These are phyloP conservation scores for Pichia thaimueangensis DNA, from an alignment of 805 yeast species.

Conservation along the genomic window DNA sequence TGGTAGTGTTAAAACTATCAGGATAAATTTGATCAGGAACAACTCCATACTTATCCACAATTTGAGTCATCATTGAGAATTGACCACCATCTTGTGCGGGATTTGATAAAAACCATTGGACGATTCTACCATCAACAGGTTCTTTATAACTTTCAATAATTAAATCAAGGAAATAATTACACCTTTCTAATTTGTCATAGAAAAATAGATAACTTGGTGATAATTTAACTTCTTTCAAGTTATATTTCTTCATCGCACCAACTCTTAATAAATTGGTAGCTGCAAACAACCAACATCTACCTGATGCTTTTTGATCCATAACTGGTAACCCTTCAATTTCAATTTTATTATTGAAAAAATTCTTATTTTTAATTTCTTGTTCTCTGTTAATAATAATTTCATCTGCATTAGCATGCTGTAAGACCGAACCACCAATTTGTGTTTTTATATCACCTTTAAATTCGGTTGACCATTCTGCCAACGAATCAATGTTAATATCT, in stretches of 20 bases:
- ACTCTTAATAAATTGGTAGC: slow-evolving; percentile 68
- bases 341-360: slow-evolving; percentile 38
- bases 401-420: slow-evolving; percentile 33
- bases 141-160: slow-evolving; percentile 62
- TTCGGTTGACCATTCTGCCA: slow-evolving; percentile 26
- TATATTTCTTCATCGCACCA: slow-evolving; percentile 53
- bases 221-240: slow-evolving; percentile 62
- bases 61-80: slow-evolving; percentile 73
- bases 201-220: slow-evolving; percentile 77
- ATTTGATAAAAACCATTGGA: slow-evolving; percentile 55
- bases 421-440: slow-evolving; percentile 28
- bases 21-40: slow-evolving; percentile 73
- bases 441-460: slow-evolving; percentile 24
- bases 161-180: slow-evolving; percentile 74
- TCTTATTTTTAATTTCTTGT: slow-evolving; percentile 26
- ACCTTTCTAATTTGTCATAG: slow-evolving; percentile 81
- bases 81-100: slow-evolving; percentile 87
- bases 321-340: slow-evolving; percentile 54
- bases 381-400: slow-evolving; percentile 34
- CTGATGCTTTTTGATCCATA: slow-evolving; percentile 68
- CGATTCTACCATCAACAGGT: slow-evolving; percentile 61
- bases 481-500: slow-evolving; percentile 5
- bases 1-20: slow-evolving; percentile 53
- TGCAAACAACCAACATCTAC: slow-evolving; percentile 89
- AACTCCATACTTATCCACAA: slow-evolving; percentile 73